These are phyloP conservation scores for Pueraria montana DNA, from an alignment of 306 rosid species.

Conservation along the genomic window DNA sequence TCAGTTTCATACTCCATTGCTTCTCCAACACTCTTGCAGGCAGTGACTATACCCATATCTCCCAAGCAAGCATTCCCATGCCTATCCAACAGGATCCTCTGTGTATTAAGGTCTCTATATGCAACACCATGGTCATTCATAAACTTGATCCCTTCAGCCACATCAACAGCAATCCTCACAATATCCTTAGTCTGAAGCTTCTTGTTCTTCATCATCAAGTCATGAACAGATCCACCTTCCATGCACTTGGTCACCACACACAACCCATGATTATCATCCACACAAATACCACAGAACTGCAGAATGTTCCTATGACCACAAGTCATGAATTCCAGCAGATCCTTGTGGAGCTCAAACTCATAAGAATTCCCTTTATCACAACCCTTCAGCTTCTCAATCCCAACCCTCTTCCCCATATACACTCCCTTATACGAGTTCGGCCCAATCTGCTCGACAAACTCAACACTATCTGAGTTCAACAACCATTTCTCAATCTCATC, in stretches of 20 bases:
- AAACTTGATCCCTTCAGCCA: conserved; percentile 93
- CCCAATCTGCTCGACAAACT: conserved; percentile 81
- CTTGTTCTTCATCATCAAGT: conserved; percentile 78
- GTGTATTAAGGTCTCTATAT: conserved; percentile 85
- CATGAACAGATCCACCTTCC: conserved; percentile 92
- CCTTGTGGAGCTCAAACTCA: conserved; percentile 81
- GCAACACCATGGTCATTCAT: conserved; percentile 89
- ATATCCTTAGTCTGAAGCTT: conserved; percentile 83
- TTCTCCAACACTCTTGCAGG: conserved; percentile 85
- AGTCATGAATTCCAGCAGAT: conserved; percentile 87
- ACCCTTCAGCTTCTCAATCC: conserved; percentile 91
- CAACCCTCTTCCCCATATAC: conserved; percentile 88
- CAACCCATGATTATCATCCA: conserved; percentile 91
- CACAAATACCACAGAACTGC: conserved; percentile 82
- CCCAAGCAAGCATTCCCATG: conserved; percentile 94
- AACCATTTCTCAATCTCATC: conserved; percentile 82
- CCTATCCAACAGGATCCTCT: conserved; percentile 82
- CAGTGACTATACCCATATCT: conserved; percentile 88
- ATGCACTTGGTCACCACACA: conserved; percentile 88
- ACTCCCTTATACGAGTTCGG: conserved; percentile 83
- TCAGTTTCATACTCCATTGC: conserved; percentile 95
- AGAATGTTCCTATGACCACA: conserved; percentile 86
- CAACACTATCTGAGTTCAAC: conserved; percentile 81
- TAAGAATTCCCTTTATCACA: conserved; percentile 93
- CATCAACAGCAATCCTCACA: conserved; percentile 78